Evolutionary conservation across 768 basidiomycete genomes (phyloP), one percentile per base, ranked within the genome.

Genomic region (Dioszegia hungarica): DNA sequence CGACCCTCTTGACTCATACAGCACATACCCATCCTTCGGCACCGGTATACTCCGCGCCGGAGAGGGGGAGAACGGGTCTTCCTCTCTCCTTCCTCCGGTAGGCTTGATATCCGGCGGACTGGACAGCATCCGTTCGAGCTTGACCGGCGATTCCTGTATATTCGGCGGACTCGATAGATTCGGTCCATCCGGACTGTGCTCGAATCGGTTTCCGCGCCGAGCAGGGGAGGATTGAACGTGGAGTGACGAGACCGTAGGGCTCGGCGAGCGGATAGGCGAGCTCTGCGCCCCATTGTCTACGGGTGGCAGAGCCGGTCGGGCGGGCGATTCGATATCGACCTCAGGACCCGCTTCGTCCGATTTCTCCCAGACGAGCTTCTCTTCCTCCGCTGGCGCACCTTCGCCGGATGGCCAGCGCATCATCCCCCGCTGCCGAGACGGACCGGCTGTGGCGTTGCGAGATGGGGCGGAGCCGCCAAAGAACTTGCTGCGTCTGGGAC

Each of bases 171-270:
- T 58, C 6, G 54, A 46, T 11, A 52, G 47, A 20, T 43, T 22
- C 5, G 56, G 40, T 34, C 44, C 46, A 33, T 28, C n/a, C 37
- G 55, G 39, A 43, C 22, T 53, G n/a, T n/a, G n/a, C n/a, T 33
- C 27, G 25, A 10, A n/a, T 15, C 20, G 43, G 31, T 25, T 22
- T 46, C 22, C 10, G 37, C 19, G 25, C 29, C n/a, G n/a, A n/a
- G n/a, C 27, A 20, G 56, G n/a, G 17, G 43, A n/a, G 17, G 45
- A 46, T 19, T 22, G 8, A 3, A 20, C 8, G 5, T 46, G 15
- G 11, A 46, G 45, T 2, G 68, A 62, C 3, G 68, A 68, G 24
- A 61, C 37, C 6, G 61, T 52, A 15, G 68, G 68, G 31, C 63
- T 66, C 0, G 63, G 66, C 19, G 63, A 63, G 12, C 60, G 62